Conservation (phyloP, 108 stramenopile genomes). For the Fragilariopsis cylindrus region DNA sequence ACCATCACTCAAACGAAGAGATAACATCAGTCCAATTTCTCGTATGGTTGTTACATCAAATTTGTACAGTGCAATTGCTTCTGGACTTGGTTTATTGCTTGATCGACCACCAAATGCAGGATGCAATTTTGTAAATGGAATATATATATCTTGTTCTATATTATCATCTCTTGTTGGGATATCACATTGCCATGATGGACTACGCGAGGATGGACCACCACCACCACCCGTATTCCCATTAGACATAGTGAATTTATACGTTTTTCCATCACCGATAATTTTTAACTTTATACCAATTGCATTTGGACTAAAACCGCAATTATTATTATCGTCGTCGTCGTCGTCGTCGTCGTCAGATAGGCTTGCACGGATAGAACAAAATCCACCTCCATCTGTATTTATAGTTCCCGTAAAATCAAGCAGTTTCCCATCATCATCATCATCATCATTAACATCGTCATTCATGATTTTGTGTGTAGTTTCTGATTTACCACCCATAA, state of each 20-base stretch:
- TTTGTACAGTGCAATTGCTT: conserved; percentile 32
- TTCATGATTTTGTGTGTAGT: conserved; percentile 36
- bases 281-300: conserved; percentile 37
- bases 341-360: conserved; percentile 22
- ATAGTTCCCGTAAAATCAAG: conserved; percentile 70
- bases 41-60: conserved; percentile 55
- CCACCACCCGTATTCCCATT: conserved; percentile 48
- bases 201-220: conserved; percentile 40
- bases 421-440: no score
- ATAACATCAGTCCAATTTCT: conserved; percentile 75
- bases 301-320: conserved; percentile 1
- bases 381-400: conserved; percentile 74
- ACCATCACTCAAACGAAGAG: conserved; percentile 65
- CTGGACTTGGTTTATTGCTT: conserved; percentile 1
- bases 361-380: conserved; percentile 60
- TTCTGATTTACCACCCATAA: conserved; percentile 72
- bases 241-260: conserved; percentile 66
- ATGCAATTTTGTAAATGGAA: conserved; percentile 43
- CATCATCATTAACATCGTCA: conserved; percentile 1
- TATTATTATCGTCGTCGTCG: no score
- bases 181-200: conserved; percentile 68
- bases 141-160: conserved; percentile 39
- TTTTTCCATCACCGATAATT: conserved; percentile 67
- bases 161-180: conserved; percentile 43
- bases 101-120: conserved; percentile 39